Evolutionary conservation across 306 rosid genomes (phyloP), one percentile per base, ranked within the genome.

Genomic region (Gillenia trifoliata): DNA sequence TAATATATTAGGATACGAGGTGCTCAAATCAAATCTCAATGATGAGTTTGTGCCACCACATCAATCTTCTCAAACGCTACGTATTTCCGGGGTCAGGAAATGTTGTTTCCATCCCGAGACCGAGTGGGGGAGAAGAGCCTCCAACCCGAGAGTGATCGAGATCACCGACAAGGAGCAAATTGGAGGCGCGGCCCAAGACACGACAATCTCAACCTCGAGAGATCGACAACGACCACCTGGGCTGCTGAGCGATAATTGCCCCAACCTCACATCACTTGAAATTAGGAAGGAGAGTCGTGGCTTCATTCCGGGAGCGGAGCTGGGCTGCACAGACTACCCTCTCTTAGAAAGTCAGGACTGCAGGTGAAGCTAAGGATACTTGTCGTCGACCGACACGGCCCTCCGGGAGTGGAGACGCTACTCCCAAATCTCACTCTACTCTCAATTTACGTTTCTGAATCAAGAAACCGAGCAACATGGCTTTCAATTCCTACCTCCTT

Each of bases 251-350:
- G n/a, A n/a, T 17, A 6, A 25, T 72, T 62, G 82, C 79, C 12
- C 64, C 41, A 81, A 68, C 73, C 56, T 81, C 31, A 68, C 82
- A 61, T 22, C 49, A 1, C 79, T 81, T 4, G 0, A 0, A 12
- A 68, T 81, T 16, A 0, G 1, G 3, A 50, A 73, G 10, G 49
- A 67, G 8, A 33, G 43, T 4, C 19, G 25, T 62, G 64, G n/a
- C n/a, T n/a, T 23, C 11, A 26, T 20, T 77, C 0, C 22, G 78
- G 66, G 68, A 41, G 28, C 12, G 41, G 41, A 38, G 31, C 74
- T 59, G 65, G 75, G 67, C 22, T 81, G 65, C 47, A 72, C 55
- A 76, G 33, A 47, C 75, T 81, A 36, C n/a, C 71, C 55, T 76
- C 68, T 66, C 77, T 81, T 38, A 29, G n/a, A 30, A 1, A 6